A percentile compares a stretch with the other conserved stretches of the same genome.
These are phyloP conservation scores for Rosa multiflora DNA, from an alignment of 306 rosid species.

Conservation along the genomic window DNA sequence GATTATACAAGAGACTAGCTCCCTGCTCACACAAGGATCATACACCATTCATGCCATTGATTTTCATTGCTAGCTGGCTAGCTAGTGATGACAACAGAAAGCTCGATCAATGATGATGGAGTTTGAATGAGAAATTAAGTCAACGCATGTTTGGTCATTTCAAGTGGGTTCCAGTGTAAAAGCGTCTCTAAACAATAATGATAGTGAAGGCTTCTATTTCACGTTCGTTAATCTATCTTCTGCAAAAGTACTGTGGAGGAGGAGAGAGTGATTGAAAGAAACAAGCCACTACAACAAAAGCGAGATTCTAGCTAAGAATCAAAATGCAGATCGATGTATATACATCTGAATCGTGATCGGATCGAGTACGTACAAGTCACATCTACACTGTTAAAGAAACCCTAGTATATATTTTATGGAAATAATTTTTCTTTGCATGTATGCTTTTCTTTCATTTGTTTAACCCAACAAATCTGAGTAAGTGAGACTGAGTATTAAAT, in stretches of 20 bases:
- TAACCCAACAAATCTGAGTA: too few species aligned
- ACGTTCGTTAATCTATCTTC: background rate
- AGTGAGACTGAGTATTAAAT: too few species aligned
- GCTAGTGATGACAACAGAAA: background rate
- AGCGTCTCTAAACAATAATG: background rate
- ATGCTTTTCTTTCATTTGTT: too few species aligned
- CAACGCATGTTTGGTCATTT: constrained; percentile 30
- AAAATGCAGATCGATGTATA: background rate
- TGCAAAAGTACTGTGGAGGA: background rate
- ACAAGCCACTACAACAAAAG: background rate
- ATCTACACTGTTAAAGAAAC: background rate
- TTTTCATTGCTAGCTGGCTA: background rate
- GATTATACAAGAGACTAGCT: background rate
- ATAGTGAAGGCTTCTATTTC: background rate
- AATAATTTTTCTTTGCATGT: too few species aligned
- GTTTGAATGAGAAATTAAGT: constrained; percentile 23
- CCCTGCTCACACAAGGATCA: background rate
- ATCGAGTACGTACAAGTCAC: too few species aligned
- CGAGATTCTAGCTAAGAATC: background rate
- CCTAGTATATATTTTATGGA: background rate
- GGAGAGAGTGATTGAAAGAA: background rate
- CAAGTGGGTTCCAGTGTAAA: background rate
- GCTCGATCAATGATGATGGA: constrained; percentile 7
- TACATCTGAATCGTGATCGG: too few species aligned
- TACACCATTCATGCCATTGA: background rate